These are phyloP conservation scores for Coprinopsis cinerea DNA, from an alignment of 768 basidiomycete species.

Conservation along the genomic window DNA sequence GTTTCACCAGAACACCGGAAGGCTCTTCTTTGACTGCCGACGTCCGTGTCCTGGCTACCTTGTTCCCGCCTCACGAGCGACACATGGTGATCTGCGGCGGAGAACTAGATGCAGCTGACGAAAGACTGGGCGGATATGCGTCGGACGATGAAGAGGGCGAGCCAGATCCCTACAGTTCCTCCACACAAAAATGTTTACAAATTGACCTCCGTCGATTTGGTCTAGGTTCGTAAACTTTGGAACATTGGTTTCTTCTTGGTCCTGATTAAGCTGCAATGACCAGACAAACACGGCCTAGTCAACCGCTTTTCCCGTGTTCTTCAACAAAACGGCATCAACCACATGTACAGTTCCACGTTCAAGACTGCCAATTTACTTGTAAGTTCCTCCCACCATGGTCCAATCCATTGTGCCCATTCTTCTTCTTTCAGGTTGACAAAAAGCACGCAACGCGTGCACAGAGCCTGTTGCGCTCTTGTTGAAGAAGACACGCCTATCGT, in stretches of 20 bases:
- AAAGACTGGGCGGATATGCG: constrained; percentile 19
- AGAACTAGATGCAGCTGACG: constrained; percentile 57
- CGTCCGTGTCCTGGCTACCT: constrained; percentile 54
- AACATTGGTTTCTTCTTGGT: constrained; percentile 5
- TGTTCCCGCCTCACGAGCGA: constrained; percentile 67
- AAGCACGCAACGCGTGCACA: constrained; percentile 51
- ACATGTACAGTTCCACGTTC: constrained; percentile 82
- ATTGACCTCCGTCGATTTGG: constrained; percentile 71
- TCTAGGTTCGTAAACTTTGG: constrained; percentile 44
- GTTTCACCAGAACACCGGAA: constrained; percentile 71
- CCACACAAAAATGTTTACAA: constrained; percentile 59
- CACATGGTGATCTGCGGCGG: constrained; percentile 72
- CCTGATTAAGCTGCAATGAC: not conserved
- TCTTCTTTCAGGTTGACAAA: constrained; percentile 44
- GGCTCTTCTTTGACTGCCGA: constrained; percentile 75
- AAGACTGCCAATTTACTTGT: constrained; percentile 79
- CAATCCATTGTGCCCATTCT: not conserved
- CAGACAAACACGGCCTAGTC: constrained; percentile 76
- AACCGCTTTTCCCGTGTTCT: constrained; percentile 71
- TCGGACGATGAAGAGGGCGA: constrained; percentile 34
- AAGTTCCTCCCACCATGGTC: constrained; percentile 14
- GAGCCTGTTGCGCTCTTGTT: constrained; percentile 53
- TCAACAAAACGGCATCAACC: constrained; percentile 69
- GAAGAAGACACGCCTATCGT: constrained; percentile 15
- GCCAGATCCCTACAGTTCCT: constrained; percentile 22